Conservation (phyloP, 2,329 filamentous ascomycete genomes). For the Fusarium illudens region DNA sequence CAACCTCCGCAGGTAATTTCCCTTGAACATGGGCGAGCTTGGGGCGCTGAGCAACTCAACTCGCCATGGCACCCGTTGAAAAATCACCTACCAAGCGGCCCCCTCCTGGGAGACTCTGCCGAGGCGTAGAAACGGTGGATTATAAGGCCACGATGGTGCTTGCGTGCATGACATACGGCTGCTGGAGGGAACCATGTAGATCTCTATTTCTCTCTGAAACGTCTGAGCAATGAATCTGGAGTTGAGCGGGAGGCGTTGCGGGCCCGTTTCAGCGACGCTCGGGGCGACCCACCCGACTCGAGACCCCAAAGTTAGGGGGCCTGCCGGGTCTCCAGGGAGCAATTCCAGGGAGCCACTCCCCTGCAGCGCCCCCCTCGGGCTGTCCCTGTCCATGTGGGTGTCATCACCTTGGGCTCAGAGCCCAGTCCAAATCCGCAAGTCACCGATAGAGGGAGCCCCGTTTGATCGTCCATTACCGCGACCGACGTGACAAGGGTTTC, state of each 20-base stretch:
- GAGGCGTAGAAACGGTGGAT: not conserved
- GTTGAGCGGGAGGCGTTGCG: constrained; percentile 20
- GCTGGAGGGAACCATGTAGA: constrained; percentile 4
- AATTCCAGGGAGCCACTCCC: constrained; percentile 18
- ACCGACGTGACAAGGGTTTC: constrained; percentile 34
- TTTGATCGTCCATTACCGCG: constrained; percentile 27
- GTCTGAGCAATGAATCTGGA: not conserved
- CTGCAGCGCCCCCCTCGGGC: constrained; percentile 20
- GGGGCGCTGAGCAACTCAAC: not conserved
- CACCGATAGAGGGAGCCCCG: constrained; percentile 17
- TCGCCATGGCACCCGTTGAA: not conserved
- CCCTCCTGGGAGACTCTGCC: not conserved
- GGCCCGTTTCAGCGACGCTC: constrained; percentile 32
- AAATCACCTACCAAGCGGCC: too few species aligned
- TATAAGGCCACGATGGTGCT: not conserved
- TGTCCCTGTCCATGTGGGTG: too few species aligned
- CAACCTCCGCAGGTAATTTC: constrained; percentile 30
- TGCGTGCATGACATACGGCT: not conserved
- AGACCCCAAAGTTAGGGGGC: constrained; percentile 2
- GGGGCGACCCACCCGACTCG: not conserved
- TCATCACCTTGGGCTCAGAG: constrained; percentile 3
- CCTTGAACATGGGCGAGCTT: constrained; percentile 6
- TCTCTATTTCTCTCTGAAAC: constrained; percentile 22
- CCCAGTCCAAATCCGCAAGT: constrained; percentile 19
- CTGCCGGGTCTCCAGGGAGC: constrained; percentile 4